phyloP scores from a whole-genome alignment of 1,284 basidiomycete species.

The Neotropicomus parvogracilis region DNA sequence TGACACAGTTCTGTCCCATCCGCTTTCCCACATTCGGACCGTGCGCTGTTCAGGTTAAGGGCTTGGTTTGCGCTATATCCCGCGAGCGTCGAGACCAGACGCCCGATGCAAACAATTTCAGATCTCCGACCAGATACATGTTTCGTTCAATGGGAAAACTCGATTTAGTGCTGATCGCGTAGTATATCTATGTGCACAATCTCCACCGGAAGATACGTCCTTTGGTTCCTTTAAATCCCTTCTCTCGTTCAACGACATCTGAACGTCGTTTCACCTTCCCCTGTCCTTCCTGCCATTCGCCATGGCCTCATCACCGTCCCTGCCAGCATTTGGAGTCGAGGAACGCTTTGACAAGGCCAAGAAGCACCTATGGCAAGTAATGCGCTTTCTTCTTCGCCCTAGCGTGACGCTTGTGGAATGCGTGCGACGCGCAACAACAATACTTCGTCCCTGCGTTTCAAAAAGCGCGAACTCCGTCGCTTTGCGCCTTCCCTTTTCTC shows the following conservation, averaged over 20 bases:
- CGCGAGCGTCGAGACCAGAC: slow-evolving; percentile 37
- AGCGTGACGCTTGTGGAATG: slow-evolving; percentile 4
- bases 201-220: slow-evolving; percentile 33
- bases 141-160: slow-evolving; percentile 37
- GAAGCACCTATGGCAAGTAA: slow-evolving; percentile 35
- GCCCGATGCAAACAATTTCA: slow-evolving; percentile 34
- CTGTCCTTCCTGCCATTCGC: slow-evolving; percentile 20
- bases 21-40: slow-evolving; percentile 34
- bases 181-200: slow-evolving; percentile 41
- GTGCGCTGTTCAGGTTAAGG: slow-evolving; percentile 33
- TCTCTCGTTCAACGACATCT: slow-evolving; percentile 20
- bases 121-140: slow-evolving; percentile 39
- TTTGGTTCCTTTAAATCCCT: slow-evolving; percentile 34
- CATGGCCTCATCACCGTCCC: slow-evolving; percentile 29
- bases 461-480: slow-evolving; percentile 20
- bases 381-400: slow-evolving; percentile 9
- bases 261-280: slow-evolving; percentile 26
- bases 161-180: slow-evolving; percentile 39
- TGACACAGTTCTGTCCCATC: slow-evolving; percentile 28
- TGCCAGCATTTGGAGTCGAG: slow-evolving; percentile 20
- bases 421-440: slow-evolving; percentile 12
- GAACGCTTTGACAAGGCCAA: slow-evolving; percentile 37
- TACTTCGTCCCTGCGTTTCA: slow-evolving; percentile 11
- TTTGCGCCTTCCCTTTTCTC: slow-evolving; percentile 8
- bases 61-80: slow-evolving; percentile 36